Evolutionary conservation across 2,329 filamentous ascomycete species (phyloP).

Genomic region (Alternaria alternata): DNA sequence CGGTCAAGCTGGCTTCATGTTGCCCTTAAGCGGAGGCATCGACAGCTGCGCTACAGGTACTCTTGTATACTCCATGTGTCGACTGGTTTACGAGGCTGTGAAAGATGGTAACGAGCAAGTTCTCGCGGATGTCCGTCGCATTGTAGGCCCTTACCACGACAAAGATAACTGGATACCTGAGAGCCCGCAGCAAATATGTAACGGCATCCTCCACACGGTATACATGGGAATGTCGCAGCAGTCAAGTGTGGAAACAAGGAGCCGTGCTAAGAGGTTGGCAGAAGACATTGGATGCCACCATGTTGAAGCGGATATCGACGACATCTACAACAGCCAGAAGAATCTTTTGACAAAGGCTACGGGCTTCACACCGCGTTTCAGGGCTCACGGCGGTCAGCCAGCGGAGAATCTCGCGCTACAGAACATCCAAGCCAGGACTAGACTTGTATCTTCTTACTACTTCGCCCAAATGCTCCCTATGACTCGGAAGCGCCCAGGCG

Average conservation of each 20-base stretch:
- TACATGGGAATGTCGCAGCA: constrained; percentile 37
- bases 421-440: constrained; percentile 40
- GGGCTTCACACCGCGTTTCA: constrained; percentile 68
- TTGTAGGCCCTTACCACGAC: constrained; percentile 59
- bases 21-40: constrained; percentile 68
- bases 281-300: constrained; percentile 75
- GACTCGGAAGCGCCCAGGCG: constrained; percentile 64
- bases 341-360: constrained; percentile 66
- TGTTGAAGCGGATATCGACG: constrained; percentile 64
- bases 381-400: constrained; percentile 68
- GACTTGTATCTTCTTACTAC: constrained; percentile 64
- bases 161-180: constrained; percentile 60
- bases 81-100: constrained; percentile 63
- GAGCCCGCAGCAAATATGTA: constrained; percentile 67
- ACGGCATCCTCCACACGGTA: constrained; percentile 64
- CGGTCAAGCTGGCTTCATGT: constrained; percentile 60
- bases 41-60: constrained; percentile 58
- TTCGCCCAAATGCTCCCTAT: constrained; percentile 71
- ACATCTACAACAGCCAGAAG: constrained; percentile 67
- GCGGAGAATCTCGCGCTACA: constrained; percentile 61
- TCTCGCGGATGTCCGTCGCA: constrained; percentile 60
- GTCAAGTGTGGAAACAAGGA: constrained; percentile 72
- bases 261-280: constrained; percentile 68
- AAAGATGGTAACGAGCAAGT: constrained; percentile 62
- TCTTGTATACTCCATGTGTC: constrained; percentile 57